Conservation (phyloP, 208 protist species). For the Trypanosoma platydactyli region DNA sequence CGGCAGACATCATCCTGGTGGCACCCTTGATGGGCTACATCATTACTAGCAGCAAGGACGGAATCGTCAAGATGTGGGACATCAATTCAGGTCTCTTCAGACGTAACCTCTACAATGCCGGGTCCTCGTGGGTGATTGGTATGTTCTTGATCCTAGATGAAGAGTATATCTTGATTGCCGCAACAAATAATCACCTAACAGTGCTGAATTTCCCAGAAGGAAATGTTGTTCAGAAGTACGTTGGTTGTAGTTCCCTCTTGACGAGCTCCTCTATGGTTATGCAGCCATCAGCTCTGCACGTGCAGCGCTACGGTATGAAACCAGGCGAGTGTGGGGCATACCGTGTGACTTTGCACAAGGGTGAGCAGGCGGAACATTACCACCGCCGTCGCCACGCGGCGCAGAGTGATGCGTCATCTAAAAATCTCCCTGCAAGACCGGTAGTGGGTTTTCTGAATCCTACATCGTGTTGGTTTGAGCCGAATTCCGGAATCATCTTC, state of each 20-base stretch:
- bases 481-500: conserved; percentile 42
- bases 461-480: conserved; percentile 62
- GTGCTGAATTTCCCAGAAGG: conserved; percentile 66
- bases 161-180: conserved; percentile 75
- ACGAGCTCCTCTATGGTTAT: conserved; percentile 53
- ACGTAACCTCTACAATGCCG: conserved; percentile 68
- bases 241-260: conserved; percentile 62
- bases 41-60: conserved; percentile 77
- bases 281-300: conserved; percentile 53
- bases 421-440: conserved; percentile 46
- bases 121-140: conserved; percentile 66
- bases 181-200: conserved; percentile 81
- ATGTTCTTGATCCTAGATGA: conserved; percentile 74
- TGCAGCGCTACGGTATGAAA: conserved; percentile 69
- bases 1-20: conserved; percentile 64
- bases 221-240: conserved; percentile 71
- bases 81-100: conserved; percentile 50
- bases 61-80: conserved; percentile 82
- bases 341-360: conserved; percentile 36
- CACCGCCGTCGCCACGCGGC: conserved; percentile 45
- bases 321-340: conserved; percentile 75
- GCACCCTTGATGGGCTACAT: conserved; percentile 39
- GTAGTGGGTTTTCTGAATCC: conserved; percentile 74
- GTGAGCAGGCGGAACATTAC: conserved; percentile 42
- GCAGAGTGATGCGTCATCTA: conserved; percentile 37